Evolutionary conservation across 371 early-diverging fungal species (phyloP), one percentile per base, ranked within the genome.

Genomic region (Choanephora cucurbitarum): DNA sequence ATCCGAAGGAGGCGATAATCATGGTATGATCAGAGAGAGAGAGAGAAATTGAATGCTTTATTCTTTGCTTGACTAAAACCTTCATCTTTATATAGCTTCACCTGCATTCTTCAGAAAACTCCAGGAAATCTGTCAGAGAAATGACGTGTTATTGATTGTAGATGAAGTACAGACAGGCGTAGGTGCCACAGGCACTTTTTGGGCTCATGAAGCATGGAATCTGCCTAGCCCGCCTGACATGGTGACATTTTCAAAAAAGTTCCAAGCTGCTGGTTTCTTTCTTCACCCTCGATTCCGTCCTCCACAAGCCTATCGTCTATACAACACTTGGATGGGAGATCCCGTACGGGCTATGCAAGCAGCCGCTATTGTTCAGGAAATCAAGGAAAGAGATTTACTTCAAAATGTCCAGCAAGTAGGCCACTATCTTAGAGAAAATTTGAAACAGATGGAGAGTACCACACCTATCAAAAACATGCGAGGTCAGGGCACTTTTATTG

Each of bases 141-240:
- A 84, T 46, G 85, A 81, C 24, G 83, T 90, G 14, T 65, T 90
- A 43, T 80, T 93, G 62, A 90, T 93, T 55, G 89, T 88, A 9
- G 93, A 93, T 52, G 93, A 93, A 62, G 90, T 91, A 18, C 92
- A 93, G 62, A 89, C 89, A 0, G 93, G 93, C 42, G 89, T 89
- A 13, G 91, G 90, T n/a, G 84, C 89, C 19, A 88, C 92, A 0
- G 93, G 93, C 18, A 80, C 82, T 8, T 89, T 89, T 60, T 90
- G 90, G 90, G 90, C 89, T 2, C 90, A 90, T 58, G 87, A 87
- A 54, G 81, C 83, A 22, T 90, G 90, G 90, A 57, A 71, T 13
- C 65, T 90, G 47, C 79, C 77, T 48, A 70, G 66, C 28, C 79
- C 89, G 22, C 90, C 90, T 11, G 90, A 90, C 55, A 87, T 88